Base-by-base conservation (phyloP, 2,329 filamentous ascomycete species). In the Colletotrichum euphorbiae region DNA sequence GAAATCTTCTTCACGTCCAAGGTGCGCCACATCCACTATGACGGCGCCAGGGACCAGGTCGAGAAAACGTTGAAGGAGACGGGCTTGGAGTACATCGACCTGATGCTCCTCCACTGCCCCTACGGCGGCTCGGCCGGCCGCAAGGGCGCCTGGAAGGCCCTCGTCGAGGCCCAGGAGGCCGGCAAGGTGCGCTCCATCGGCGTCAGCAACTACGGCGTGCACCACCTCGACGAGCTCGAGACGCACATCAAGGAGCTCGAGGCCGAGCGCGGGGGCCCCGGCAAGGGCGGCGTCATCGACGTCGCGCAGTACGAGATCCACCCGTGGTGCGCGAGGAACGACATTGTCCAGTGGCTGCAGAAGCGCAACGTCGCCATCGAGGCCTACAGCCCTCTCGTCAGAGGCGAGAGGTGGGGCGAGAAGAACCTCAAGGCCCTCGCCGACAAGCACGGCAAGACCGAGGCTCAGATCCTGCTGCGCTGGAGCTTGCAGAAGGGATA, bases 221-320 rank as follows among this genome's bases (percentile, higher is more conserved):
- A 89, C 69, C 89, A 90, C 72, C 80, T 91, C 3, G 81, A 88
- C 52, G 87, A 90, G 76, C 79, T 90, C 33, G 85, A 89, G 76
- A 75, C 74, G 62, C 84, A 89, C 77, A 89, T 89, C 66, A 81
- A 80, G 60, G 87, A 90, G 76, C 85, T 90, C 0, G 90, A 92
- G 74, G 75, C 77, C 17, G 87, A 88, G 77, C 84, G 86, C 48
- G 85, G 89, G 51, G 88, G 28, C 1, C 28, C 82, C 65, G 90
- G 89, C 9, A 90, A 88, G 72, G 89, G 88, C 50, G 93, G 93
- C 24, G 82, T 93, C 45, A 86, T 97, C 74, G 91, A 90, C 69
- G 91, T 97, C 42, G 94, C 93, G 45, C 94, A 97, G 80, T 93
- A 91, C 79, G 94, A 98, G 80, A 81, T 98, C 11, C 94, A 98